Evolutionary conservation across 495 filamentous ascomycete species (phyloP), one percentile per base, ranked within the genome.

Genomic region (Mycothermus thermophilus): DNA sequence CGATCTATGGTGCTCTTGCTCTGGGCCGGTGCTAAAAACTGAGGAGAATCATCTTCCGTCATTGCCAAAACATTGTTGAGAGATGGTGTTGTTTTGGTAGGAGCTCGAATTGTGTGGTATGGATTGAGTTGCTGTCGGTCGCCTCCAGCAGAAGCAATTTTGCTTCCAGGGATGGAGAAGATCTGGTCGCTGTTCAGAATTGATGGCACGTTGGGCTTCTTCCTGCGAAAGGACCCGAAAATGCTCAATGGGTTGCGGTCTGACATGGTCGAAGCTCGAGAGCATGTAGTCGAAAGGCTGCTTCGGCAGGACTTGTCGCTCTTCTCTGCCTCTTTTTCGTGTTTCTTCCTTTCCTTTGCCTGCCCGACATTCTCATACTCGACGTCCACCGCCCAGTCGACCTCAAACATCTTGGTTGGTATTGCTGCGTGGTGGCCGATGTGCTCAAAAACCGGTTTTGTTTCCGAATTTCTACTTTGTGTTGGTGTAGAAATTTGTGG

Each of bases 301-400:
- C 35, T 46, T n/a, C n/a, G n/a, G 17, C 46, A 41, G 12, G 41
- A 20, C 18, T 51, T 47, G 1, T 49, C 41, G 27, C 54, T 49
- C 38, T 57, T 58, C 17, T 40, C 51, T n/a, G 35, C 27, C 6
- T 55, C 47, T 1, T 50, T 43, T 29, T 55, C 54, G 19, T 42
- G 32, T 34, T 57, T 52, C 33, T 65, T 62, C 21, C 62, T 54
- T 18, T 59, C 42, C 3, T 54, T 50, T 29, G 54, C 49, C 34
- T 68, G 46, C 0, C 62, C 67, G 32, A 72, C 54, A 4, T 50
- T 52, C 48, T 70, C 67, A 34, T 46, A 35, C 12, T 50, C 48
- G 17, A 59, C 55, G 34, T 70, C n/a, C n/a, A n/a, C 67, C 5
- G 55, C 51, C 66, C 66, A 72, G 36, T 65, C 48, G 28, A 67